Conservation (phyloP, 352 stramenopile genomes). For the Phytophthora sansomeana region DNA sequence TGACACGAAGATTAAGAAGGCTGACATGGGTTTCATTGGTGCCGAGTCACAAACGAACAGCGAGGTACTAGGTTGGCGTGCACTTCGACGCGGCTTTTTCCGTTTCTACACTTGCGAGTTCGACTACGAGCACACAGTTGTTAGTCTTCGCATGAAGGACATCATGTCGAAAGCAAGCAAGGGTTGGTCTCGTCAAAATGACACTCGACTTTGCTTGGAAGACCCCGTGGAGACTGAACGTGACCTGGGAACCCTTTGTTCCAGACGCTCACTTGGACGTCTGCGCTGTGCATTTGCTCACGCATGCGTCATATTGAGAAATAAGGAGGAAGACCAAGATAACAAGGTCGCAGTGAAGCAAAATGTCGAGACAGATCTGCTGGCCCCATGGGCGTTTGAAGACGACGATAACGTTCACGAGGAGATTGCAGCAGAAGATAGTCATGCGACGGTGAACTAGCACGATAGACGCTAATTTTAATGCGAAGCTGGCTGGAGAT, state of each 20-base stretch:
- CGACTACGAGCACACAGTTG: constrained; percentile 68
- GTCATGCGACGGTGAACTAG: constrained; percentile 20
- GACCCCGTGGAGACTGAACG: constrained; percentile 77
- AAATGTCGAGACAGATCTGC: constrained; percentile 27
- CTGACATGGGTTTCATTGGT: constrained; percentile 30
- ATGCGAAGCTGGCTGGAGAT: not conserved
- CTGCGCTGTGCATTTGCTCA: constrained; percentile 66
- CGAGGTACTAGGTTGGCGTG: constrained; percentile 33
- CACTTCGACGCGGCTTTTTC: constrained; percentile 73
- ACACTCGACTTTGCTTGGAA: constrained; percentile 68
- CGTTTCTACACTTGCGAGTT: constrained; percentile 79
- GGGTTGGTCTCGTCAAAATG: constrained; percentile 49
- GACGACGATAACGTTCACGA: constrained; percentile 29
- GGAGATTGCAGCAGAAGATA: constrained; percentile 13
- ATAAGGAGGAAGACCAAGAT: constrained; percentile 11
- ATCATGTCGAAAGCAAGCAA: constrained; percentile 54
- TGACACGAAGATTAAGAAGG: constrained; percentile 20
- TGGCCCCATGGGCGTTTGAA: constrained; percentile 41
- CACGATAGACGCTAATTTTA: constrained; percentile 29
- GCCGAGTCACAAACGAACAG: not conserved
- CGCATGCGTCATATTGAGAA: constrained; percentile 44
- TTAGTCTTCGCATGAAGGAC: constrained; percentile 54
- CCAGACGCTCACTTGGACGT: constrained; percentile 54
- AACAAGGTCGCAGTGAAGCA: not conserved
- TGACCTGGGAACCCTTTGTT: constrained; percentile 78